Evolutionary conservation across 2,329 filamentous ascomycete genomes (phyloP), one percentile per base, ranked within the genome.

Genomic region (Fusarium avenaceum): DNA sequence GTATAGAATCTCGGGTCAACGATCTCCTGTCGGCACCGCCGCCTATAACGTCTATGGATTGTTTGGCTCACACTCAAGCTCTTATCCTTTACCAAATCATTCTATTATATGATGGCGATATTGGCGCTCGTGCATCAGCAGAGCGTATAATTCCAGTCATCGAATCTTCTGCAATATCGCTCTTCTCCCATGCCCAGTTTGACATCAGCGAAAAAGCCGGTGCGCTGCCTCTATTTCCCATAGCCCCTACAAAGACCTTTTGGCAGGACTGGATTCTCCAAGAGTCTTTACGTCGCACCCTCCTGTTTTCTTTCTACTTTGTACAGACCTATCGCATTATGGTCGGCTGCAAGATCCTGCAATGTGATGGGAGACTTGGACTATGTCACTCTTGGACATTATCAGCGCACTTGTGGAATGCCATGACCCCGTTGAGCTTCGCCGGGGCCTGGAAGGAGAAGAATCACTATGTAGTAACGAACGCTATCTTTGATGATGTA

Each of bases 181-280:
- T 83, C 1, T 71, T 79, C 24, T 49, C 69, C 1, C 73, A 78
- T 46, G 75, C 77, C 14, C 70, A 71, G 15, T 81, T 79, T 57
- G 73, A 78, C 10, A 44, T 68, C n/a, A 63, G 68, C 6, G 47
- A 55, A 8, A 43, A 63, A 6, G 51, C 47, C 0, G 58, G 50
- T 0, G 54, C 75, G 0, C 62, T 82, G 7, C 74, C 74, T 10
- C 49, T 77, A 17, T 76, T 76, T 57, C 76, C 81, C 0, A 69
- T 85, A 5, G 79, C 78, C 11, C 76, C 80, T 1, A 80, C 80
- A 2, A 79, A 77, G 19, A 66, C 77, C 1, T 84, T 84, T 44
- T 89, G 86, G 86, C 72, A 76, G 9, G 76, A 79, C 2, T 89
- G 84, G 83, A 75, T 86, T 4, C 77, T 87, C 20, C 80, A 85